Conservation (phyloP, 345 rosid genomes). For the Reutealis trisperma region DNA sequence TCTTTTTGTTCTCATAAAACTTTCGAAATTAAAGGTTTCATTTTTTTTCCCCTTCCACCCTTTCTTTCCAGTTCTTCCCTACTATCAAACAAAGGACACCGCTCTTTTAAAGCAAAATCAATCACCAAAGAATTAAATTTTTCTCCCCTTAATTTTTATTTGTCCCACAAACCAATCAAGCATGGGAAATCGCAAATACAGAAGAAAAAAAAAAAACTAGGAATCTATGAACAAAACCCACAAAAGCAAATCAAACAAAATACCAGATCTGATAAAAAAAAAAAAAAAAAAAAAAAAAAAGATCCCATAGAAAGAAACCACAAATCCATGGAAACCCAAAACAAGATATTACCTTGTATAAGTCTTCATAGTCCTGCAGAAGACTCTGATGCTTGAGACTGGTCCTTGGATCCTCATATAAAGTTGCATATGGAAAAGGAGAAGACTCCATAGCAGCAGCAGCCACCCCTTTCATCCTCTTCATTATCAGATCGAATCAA, state of each 20-base stretch:
- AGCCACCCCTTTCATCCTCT: constrained; percentile 42
- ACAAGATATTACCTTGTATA: constrained; percentile 46
- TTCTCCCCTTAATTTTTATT: not conserved
- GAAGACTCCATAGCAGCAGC: constrained; percentile 26
- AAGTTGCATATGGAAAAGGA: constrained; percentile 22
- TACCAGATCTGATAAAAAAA: constrained; percentile 40
- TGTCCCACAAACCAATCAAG: constrained; percentile 3
- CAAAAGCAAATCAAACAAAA: constrained; percentile 12
- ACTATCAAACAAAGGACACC: constrained; percentile 5
- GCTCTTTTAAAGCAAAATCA: not conserved
- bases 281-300: too few relatives aligned
- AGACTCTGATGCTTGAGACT: constrained; percentile 55
- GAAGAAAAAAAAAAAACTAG: constrained; percentile 10
- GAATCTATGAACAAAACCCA: constrained; percentile 6
- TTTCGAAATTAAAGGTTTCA: not conserved
- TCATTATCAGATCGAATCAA: constrained; percentile 42
- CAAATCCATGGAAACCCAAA: constrained; percentile 23
- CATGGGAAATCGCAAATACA: constrained; percentile 8
- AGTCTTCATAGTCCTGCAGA: constrained; percentile 55
- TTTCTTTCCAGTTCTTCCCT: not conserved
- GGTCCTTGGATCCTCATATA: constrained; percentile 46
- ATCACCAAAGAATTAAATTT: constrained; percentile 13
- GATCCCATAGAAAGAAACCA: constrained; percentile 19
- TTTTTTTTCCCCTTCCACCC: not conserved
- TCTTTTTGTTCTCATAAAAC: not conserved